Base-by-base conservation (phyloP, 1,284 basidiomycete genomes). In the Naganishia sp. region DNA sequence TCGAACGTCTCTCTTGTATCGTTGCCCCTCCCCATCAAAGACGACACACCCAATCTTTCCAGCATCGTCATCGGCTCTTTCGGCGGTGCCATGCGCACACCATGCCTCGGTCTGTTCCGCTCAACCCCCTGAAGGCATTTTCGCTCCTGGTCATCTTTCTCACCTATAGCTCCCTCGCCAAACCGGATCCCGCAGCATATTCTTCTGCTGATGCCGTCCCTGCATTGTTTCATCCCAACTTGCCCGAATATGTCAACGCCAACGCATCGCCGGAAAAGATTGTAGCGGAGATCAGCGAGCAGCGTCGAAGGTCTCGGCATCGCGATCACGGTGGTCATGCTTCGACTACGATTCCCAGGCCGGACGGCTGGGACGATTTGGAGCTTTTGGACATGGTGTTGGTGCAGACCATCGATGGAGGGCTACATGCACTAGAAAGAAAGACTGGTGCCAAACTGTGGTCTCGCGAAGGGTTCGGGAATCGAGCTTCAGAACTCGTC, bases 361-460 rank as follows among this genome's bases (percentile, higher is more conserved):
- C 65, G 23, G 49, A 53, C 31, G 65, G 65, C 17, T 66, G 58
- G 51, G 65, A 66, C 10, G 77, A 79, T 31, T 73, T 79, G 56
- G 79, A 80, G 63, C 70, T 80, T 18, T 73, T 79, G 5, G 75
- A 77, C 10, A 76, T 76, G 63, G 78, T 79, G 13, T 71, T 80
- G 39, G 70, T 80, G 11, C 76, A 77, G 25, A 80, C 76, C 3
- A 75, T 80, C 25, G 79, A 80, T 66, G 79, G 79, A 25, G 75
- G 74, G 1, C 71, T 80, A 6, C 79, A 80, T 69, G 79, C 78
- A 5, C 70, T 80, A 18, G 79, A 79, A 55, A 67, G 77, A 31
- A 74, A 75, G 11, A 73, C 72, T 4, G 79, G 79, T 21, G 25
- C 41, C 6, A 51, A 41, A 32, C 57, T 68, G 47, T 68, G 67